Evolutionary conservation across 2,329 filamentous ascomycete genomes (phyloP).

Genomic region (Penicillium sp.): DNA sequence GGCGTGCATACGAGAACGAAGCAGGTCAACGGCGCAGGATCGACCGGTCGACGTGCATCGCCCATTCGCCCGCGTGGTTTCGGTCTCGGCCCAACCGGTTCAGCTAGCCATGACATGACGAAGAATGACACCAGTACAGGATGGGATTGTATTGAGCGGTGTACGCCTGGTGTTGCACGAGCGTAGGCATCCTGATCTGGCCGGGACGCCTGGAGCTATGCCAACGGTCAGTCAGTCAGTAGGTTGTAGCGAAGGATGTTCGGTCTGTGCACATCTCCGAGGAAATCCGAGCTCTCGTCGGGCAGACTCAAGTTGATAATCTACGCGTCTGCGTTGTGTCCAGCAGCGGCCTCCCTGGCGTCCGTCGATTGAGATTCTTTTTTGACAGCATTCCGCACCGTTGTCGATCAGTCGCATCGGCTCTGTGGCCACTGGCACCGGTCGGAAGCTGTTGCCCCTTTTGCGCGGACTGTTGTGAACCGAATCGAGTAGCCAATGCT

Average conservation of each 20-base stretch:
- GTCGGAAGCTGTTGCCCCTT: conserved; percentile 6
- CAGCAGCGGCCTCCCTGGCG: conserved; percentile 9
- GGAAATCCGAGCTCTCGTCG: neutral
- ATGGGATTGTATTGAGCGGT: conserved; percentile 6
- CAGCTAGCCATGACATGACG: neutral
- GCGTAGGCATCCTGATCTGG: neutral
- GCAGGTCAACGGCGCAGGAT: conserved; percentile 14
- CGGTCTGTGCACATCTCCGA: neutral
- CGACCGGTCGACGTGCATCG: neutral
- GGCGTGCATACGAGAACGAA: conserved; percentile 1
- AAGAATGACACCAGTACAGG: too few species aligned
- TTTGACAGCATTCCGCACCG: conserved; percentile 21
- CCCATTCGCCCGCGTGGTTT: conserved; percentile 5
- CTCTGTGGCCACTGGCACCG: neutral
- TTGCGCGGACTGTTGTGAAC: neutral
- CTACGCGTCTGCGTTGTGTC: conserved; percentile 2
- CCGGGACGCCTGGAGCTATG: neutral
- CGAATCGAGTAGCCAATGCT: neutral
- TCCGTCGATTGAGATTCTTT: neutral
- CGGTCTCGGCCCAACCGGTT: neutral
- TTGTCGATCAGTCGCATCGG: conserved; percentile 16
- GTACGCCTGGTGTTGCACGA: conserved; percentile 1
- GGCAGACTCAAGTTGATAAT: neutral
- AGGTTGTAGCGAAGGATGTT: neutral
- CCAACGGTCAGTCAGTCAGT: neutral